Percentiles rank a stretch among this genome's conserved stretches.
Evolutionary conservation across 1,139 yeast genomes (phyloP).

Genomic region (Hyphopichia wangnamkhiaoensis): DNA sequence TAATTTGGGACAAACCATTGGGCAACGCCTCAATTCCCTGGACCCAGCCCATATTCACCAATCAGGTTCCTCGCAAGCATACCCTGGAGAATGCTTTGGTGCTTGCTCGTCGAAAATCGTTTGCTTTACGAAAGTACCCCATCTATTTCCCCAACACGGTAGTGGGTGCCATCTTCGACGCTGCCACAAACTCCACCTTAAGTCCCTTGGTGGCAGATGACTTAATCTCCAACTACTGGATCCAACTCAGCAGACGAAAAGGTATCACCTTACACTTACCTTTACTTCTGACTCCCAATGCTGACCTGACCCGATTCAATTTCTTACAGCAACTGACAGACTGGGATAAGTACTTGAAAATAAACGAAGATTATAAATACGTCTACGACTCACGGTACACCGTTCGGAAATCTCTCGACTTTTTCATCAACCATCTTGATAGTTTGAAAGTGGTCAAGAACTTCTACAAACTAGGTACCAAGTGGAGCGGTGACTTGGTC

Average conservation of each 20-base stretch:
- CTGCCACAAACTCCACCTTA: slow-evolving; percentile 1
- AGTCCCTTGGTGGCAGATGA: slow-evolving; percentile 4
- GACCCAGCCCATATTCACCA: slow-evolving; percentile 16
- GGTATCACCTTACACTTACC: slow-evolving; percentile 4
- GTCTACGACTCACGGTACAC: neutral
- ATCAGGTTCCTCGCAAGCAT: neutral
- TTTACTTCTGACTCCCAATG: slow-evolving; percentile 2
- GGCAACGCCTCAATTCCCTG: slow-evolving; percentile 26
- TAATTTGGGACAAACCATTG: slow-evolving; percentile 24
- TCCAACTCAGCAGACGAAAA: neutral
- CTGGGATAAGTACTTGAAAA: slow-evolving; percentile 5
- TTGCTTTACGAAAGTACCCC: slow-evolving; percentile 23
- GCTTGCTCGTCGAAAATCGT: slow-evolving; percentile 26
- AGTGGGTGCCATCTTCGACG: slow-evolving; percentile 26
- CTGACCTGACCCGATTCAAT: slow-evolving; percentile 4
- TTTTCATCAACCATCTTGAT: slow-evolving; percentile 1
- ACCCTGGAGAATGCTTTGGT: slow-evolving; percentile 10
- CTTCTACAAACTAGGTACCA: neutral
- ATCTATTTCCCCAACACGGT: slow-evolving; percentile 26
- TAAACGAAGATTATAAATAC: slow-evolving; percentile 3
- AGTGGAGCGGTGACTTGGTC: slow-evolving; percentile 2
- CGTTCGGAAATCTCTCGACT: slow-evolving; percentile 1
- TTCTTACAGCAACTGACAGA: neutral
- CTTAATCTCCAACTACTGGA: slow-evolving; percentile 3
- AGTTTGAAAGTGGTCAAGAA: neutral